Evolutionary conservation across 768 basidiomycete genomes (phyloP), one percentile per base, ranked within the genome.

Genomic region (Xerocomellus chrysenteron): DNA sequence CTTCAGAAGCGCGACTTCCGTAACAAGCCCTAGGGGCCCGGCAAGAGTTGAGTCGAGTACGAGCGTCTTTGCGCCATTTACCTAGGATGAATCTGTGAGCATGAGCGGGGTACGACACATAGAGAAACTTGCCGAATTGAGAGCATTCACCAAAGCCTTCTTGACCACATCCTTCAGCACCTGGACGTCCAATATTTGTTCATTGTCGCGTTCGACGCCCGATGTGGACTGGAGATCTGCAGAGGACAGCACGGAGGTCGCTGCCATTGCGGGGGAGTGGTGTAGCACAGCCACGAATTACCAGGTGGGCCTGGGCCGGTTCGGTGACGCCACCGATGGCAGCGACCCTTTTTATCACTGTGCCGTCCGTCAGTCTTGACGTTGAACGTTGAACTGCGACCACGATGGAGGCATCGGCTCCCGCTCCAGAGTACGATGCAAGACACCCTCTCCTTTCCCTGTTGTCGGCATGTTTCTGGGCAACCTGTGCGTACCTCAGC

Each of bases 31-130:
- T 39, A 99, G 77, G 0, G 97, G 95, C 0, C 96, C 96, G 1
- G 94, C 89, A 13, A 98, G 76, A 3, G 86, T 80, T 5, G 90
- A 78, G 65, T 98, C 94, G 1, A 99, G 81, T n/a, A 98, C 92
- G 30, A 99, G 84, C 1, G 96, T 99, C 78, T 99, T 98, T 44
- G 90, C 88, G 16, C 95, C 95, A 73, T 89, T 92, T 10, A 94
- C 88, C 91, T 93, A 58, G 45, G 19, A 30, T n/a, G 44, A 35
- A 47, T 54, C 32, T 28, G 47, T 67, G 48, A 67, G 60, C 17
- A 13, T 9, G 37, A 36, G 19, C 41, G n/a, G 24, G 17, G 7
- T 10, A 19, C 11, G n/a, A 41, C 30, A 45, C 30, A 14, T 21
- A 24, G 13, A 49, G 40, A 30, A 41, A 60, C 74, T 58, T 63